Percentiles rank a stretch among this genome's conserved stretches.
Evolutionary conservation across 306 rosid species (phyloP).

Genomic region (Vigna reflexopilosa): DNA sequence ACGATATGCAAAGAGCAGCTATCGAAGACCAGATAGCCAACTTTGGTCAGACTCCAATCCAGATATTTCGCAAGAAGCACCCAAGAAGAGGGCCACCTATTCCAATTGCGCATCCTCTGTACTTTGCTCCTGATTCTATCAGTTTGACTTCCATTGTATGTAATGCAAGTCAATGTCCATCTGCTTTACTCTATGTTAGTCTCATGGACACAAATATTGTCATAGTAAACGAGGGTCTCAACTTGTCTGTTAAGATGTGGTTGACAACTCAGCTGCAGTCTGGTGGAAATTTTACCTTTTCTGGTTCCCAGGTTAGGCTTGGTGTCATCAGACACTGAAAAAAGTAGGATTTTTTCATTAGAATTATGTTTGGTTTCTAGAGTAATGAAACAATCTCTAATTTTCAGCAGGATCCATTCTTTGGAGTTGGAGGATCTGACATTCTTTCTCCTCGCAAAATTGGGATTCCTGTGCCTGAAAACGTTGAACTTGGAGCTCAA

Average conservation of each 20-base stretch:
- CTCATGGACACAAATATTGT: conserved; percentile 81
- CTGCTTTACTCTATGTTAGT: conserved; percentile 71
- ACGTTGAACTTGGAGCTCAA: conserved; percentile 85
- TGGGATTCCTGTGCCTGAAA: conserved; percentile 91
- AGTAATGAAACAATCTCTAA: conserved; percentile 36
- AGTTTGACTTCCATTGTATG: conserved; percentile 77
- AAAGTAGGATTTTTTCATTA: conserved; percentile 27
- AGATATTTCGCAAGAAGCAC: conserved; percentile 93
- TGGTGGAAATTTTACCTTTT: conserved; percentile 96
- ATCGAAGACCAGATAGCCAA: conserved; percentile 98
- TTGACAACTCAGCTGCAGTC: conserved; percentile 87
- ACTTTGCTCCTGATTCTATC: conserved; percentile 92
- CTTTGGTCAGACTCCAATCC: conserved; percentile 98
- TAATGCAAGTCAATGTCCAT: conserved; percentile 60
- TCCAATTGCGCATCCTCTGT: conserved; percentile 94
- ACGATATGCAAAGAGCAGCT: conserved; percentile 93
- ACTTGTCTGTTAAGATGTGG: conserved; percentile 90
- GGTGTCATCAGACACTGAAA: conserved; percentile 45
- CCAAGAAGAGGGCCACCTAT: conserved; percentile 99
- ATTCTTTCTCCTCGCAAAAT: conserved; percentile 82
- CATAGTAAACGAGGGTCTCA: conserved; percentile 83
- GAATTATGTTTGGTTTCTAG: conserved; percentile 32
- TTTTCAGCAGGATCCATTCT: conserved; percentile 80
- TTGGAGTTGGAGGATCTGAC: conserved; percentile 95
- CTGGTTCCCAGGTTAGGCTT: conserved; percentile 82